Conservation (phyloP, 164 flowering plant genomes). For the Tetracentron sinense region DNA sequence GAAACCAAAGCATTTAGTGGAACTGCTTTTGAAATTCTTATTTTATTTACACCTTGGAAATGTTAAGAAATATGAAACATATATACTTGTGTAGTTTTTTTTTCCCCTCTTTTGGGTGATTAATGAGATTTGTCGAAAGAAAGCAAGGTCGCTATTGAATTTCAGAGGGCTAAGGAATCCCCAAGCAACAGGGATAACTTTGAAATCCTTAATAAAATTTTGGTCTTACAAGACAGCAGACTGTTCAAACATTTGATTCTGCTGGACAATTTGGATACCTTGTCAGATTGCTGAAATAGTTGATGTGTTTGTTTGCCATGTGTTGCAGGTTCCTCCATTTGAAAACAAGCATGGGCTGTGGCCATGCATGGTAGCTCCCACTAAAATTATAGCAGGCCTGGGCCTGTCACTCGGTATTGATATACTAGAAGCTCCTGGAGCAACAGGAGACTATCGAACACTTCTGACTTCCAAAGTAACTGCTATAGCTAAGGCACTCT, state of each 20-base stretch:
- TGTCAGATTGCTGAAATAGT: not conserved
- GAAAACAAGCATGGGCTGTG: constrained; percentile 64
- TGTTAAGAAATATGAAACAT: too few species aligned
- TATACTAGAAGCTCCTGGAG: constrained; percentile 97
- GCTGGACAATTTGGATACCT: not conserved
- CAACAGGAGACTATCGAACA: constrained; percentile 96
- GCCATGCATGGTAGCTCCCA: constrained; percentile 99
- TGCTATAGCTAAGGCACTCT: constrained; percentile 81
- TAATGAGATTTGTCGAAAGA: not conserved
- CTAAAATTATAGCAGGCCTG: constrained; percentile 94
- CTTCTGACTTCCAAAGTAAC: constrained; percentile 81
- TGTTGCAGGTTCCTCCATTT: constrained; percentile 77
- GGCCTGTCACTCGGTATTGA: constrained; percentile 92
- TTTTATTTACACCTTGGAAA: not conserved
- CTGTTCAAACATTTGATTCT: not conserved
- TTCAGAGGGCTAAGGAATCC: not conserved
- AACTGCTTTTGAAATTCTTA: not conserved
- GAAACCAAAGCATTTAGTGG: not conserved
- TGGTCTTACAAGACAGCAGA: not conserved
- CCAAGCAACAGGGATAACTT: too few species aligned
- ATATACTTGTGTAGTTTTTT: too few species aligned
- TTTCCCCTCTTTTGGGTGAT: not conserved
- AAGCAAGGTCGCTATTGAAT: not conserved
- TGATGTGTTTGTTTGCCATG: not conserved
- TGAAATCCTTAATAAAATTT: not conserved